Conservation (phyloP, 306 rosid genomes). For the Phaseolus lunatus region DNA sequence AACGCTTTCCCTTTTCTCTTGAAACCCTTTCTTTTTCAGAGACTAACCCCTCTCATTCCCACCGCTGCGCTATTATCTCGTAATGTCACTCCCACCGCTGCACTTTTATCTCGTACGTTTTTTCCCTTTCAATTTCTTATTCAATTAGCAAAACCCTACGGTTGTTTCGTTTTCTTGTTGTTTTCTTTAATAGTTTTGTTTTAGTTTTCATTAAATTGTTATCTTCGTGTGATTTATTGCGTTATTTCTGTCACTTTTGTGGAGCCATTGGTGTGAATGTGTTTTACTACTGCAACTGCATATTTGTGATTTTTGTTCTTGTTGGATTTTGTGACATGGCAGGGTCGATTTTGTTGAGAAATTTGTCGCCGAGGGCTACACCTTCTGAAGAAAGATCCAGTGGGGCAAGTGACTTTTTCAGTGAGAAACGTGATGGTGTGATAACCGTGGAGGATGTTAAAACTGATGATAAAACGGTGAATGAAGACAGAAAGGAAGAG, state of each 20-base stretch:
- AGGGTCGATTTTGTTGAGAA: constrained; percentile 47
- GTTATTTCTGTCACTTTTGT: not conserved
- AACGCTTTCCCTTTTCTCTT: not conserved
- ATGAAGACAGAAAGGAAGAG: constrained; percentile 51
- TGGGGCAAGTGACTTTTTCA: constrained; percentile 40
- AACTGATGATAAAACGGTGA: constrained; percentile 29
- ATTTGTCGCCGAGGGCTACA: constrained; percentile 41
- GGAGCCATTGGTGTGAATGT: not conserved
- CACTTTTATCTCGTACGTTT: constrained; percentile 48
- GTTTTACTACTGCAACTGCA: not conserved
- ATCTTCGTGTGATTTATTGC: too few relatives aligned
- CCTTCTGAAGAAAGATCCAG: constrained; percentile 50
- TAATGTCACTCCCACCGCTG: constrained; percentile 34
- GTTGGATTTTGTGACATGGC: not conserved
- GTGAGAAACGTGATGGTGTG: constrained; percentile 46
- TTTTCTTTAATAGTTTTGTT: not conserved
- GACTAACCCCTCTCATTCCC: constrained; percentile 17
- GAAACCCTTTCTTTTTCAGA: constrained; percentile 30
- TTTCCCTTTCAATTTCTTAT: constrained; percentile 31
- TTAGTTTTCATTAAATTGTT: not conserved
- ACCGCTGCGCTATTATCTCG: constrained; percentile 36
- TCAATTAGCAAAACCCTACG: constrained; percentile 5
- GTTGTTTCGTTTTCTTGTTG: not conserved
- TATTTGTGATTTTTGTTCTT: not conserved
- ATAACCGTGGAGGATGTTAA: constrained; percentile 35